Evolutionary conservation across 2,329 filamentous ascomycete genomes (phyloP), one percentile per base, ranked within the genome.

Genomic region (Beauveria sp.): DNA sequence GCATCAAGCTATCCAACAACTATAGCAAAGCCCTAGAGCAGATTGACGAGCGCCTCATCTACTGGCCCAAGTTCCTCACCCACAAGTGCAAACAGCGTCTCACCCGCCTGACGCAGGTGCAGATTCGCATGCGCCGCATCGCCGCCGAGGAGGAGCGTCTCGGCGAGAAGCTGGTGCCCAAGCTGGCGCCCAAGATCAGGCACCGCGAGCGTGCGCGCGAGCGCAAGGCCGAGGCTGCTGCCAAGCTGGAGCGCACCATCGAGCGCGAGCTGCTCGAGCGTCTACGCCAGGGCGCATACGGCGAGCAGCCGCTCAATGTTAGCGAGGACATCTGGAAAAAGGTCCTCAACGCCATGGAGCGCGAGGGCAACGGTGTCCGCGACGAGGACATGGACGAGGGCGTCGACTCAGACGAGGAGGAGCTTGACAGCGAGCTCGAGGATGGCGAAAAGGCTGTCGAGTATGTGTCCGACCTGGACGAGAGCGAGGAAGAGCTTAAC

Each of bases 61-160:
- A 96, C 81, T 98, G 92, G 82, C 93, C 93, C 60, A 96, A 96
- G 74, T 97, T 96, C 72, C 78, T 96, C 65, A 79, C 91, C 40
- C 92, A 96, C 79, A 96, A 96, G 78, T 95, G 91, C 81, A 99
- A 99, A 81, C 95, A 98, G 78, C 87, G 95, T 63, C 84, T 98
- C 50, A 98, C 95, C 10, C 82, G 95, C 54, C 74, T 99, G 70
- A 96, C 91, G 57, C 95, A 98, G 79, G 93, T 99, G 53, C 87
- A 88, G 62, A 95, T 96, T 66, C 80, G 85, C 66, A 86, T 85
- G 83, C 86, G 89, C 70, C 86, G 87, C 72, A 80, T 98, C 64
- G 91, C 90, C 34, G 91, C 88, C 70, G 93, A 97, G 78, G 91
- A 97, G 63, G 92, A 93, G 70, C 82, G 92, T 45, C 78, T 98